Conservation (phyloP, 1,139 yeast species). For the Geotrichum restrictum region DNA sequence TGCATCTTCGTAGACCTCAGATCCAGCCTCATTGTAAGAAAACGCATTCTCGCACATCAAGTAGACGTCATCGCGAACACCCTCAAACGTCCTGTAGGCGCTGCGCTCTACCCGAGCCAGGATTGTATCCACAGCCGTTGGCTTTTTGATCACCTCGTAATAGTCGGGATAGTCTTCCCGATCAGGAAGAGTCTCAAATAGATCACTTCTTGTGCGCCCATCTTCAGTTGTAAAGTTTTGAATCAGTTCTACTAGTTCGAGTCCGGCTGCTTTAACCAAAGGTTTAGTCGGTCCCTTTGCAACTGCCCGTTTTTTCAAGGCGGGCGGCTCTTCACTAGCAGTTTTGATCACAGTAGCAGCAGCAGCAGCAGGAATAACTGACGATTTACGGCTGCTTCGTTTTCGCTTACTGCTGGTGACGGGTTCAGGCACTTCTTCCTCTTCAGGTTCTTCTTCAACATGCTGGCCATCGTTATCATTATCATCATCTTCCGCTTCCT, state of each 20-base stretch:
- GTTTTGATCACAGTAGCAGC: slow-evolving; percentile 25
- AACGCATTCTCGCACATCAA: slow-evolving; percentile 80
- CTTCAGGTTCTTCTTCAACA: not conserved
- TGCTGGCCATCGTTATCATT: slow-evolving; percentile 5
- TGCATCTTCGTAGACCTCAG: slow-evolving; percentile 79
- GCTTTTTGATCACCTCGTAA: slow-evolving; percentile 69
- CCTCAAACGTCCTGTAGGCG: slow-evolving; percentile 54
- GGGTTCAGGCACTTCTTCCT: slow-evolving; percentile 17
- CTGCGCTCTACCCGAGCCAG: slow-evolving; percentile 45
- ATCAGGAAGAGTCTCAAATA: slow-evolving; percentile 47
- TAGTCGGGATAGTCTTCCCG: slow-evolving; percentile 79
- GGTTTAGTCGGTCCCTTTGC: slow-evolving; percentile 8
- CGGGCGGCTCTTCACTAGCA: slow-evolving; percentile 28
- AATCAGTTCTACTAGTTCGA: slow-evolving; percentile 14
- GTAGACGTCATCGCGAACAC: slow-evolving; percentile 67
- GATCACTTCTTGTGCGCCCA: slow-evolving; percentile 44
- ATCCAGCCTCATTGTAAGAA: slow-evolving; percentile 84
- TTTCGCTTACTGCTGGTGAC: slow-evolving; percentile 1
- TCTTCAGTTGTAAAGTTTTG: slow-evolving; percentile 26
- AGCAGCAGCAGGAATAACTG: not conserved
- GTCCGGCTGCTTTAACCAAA: slow-evolving; percentile 12
- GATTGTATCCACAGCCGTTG: slow-evolving; percentile 73
- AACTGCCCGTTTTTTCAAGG: slow-evolving; percentile 27
- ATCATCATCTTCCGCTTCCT: slow-evolving; percentile 21
- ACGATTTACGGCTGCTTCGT: slow-evolving; percentile 8